A percentile compares a stretch with the other conserved stretches of the same genome.
phyloP scores from a whole-genome alignment of 352 stramenopile species.

The Phytopythium ostracodes region DNA sequence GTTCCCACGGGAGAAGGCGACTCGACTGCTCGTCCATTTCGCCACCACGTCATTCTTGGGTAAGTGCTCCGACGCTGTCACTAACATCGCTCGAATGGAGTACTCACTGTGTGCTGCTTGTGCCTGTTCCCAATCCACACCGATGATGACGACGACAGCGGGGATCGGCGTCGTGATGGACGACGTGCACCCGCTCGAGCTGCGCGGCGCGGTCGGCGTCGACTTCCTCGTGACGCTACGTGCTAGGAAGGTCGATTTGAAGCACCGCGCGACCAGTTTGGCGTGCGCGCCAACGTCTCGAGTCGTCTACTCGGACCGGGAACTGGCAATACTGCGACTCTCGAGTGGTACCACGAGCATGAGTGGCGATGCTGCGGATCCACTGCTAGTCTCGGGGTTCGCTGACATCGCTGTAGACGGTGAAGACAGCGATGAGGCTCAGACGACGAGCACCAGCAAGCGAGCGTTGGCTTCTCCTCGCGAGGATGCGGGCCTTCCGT shows the following conservation, averaged over 20 bases:
- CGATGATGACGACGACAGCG: slow-evolving; percentile 25
- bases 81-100: neutral
- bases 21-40: slow-evolving; percentile 37
- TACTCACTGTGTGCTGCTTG: neutral
- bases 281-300: slow-evolving; percentile 30
- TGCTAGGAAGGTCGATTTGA: slow-evolving; percentile 32
- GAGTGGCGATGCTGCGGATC: neutral
- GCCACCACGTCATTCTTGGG: slow-evolving; percentile 32
- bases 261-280: slow-evolving; percentile 23
- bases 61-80: slow-evolving; percentile 8
- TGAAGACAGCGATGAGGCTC: neutral
- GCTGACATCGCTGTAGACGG: neutral
- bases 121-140: neutral
- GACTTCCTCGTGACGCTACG: slow-evolving; percentile 61
- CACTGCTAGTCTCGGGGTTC: neutral
- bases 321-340: slow-evolving; percentile 32
- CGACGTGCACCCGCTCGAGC: slow-evolving; percentile 47
- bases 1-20: slow-evolving; percentile 21
- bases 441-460: neutral
- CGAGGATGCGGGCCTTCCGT: neutral
- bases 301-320: slow-evolving; percentile 52
- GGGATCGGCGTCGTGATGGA: slow-evolving; percentile 63
- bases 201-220: slow-evolving; percentile 22
- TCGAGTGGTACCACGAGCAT: too few relatives aligned
- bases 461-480: neutral